Base-by-base conservation (phyloP, 495 filamentous ascomycete genomes). In the Jackrogersella multiformis region DNA sequence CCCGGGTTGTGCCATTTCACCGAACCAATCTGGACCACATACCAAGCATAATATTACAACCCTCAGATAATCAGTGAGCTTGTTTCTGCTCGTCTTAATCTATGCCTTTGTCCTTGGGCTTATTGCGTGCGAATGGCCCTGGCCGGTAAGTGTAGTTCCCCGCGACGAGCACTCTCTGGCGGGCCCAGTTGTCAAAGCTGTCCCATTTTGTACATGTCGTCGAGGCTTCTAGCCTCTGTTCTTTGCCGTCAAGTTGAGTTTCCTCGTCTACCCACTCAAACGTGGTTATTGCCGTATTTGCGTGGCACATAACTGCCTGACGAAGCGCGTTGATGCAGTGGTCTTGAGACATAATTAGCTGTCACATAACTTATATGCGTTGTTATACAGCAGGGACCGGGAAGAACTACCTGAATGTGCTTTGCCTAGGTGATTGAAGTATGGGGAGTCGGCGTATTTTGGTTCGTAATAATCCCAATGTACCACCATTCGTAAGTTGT, bases 291-390 rank as follows among this genome's bases (percentile, higher is more conserved):
- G 65, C 59, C 18, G 73, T 64, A 42, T 76, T 73, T 13, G 67
- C 73, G 16, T 75, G 72, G 53, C 74, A 75, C 67, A 73, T 76
- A 3, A 73, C 36, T 10, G 64, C 56, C 55, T 73, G 57, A 8
- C 72, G 69, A 28, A 76, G 57, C 28, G 34, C 61, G 26, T 73
- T 66, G 61, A 76, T 64, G 49, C 74, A 75, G 54, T 76, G 73
- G 16, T 73, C 74, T 76, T 5, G n/a, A 16, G 9, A 30, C 30
- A 46, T 5, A 32, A 23, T 61, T 32, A 51, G 44, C 13, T 16
- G 1, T 36, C 7, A 35, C 8, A 4, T 52, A 35, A 12, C 6
- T 4, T 13, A 2, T 1, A 30, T 38, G 10, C 21, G 18, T 36
- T 1, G 12, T 7, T 12, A 18, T 5, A 8, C 5, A 26, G 51